Conservation (phyloP, 2,329 filamentous ascomycete species). For the Calonectria montana region DNA sequence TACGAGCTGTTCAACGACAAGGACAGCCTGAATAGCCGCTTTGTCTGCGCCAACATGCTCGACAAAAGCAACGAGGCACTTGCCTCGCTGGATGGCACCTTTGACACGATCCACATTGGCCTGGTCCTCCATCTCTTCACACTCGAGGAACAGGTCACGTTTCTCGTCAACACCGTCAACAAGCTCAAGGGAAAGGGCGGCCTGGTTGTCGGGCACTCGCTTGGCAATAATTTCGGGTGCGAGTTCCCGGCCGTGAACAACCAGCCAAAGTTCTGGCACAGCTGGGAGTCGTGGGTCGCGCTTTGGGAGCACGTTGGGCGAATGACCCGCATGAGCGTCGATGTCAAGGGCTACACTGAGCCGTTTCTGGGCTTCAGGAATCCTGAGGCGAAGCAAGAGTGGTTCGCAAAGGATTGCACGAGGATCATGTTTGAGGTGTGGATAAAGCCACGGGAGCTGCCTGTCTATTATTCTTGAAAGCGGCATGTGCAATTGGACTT, state of each 20-base stretch:
- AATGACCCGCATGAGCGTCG: background rate
- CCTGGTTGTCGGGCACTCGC: background rate
- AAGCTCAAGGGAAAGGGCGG: background rate
- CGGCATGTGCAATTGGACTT: too few relatives aligned
- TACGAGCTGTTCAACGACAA: background rate
- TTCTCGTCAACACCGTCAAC: background rate
- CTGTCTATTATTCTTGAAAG: too few relatives aligned
- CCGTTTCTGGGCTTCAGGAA: background rate
- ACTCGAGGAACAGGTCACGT: background rate
- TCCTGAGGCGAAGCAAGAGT: background rate
- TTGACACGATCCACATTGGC: too few relatives aligned
- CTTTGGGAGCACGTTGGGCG: background rate
- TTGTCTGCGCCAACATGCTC: background rate
- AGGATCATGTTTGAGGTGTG: background rate
- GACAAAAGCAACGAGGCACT: background rate
- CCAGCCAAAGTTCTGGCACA: background rate
- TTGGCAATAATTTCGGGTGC: background rate
- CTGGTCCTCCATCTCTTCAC: background rate
- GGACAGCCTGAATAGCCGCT: background rate
- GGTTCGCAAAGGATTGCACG: background rate
- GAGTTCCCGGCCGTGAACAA: too few relatives aligned
- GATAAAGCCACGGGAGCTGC: background rate
- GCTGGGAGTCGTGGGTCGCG: background rate
- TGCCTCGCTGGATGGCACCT: background rate
- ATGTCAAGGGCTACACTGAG: background rate